These are phyloP conservation scores for Ambrosia trifida DNA, from an alignment of 129 eudicot species.

Conservation along the genomic window DNA sequence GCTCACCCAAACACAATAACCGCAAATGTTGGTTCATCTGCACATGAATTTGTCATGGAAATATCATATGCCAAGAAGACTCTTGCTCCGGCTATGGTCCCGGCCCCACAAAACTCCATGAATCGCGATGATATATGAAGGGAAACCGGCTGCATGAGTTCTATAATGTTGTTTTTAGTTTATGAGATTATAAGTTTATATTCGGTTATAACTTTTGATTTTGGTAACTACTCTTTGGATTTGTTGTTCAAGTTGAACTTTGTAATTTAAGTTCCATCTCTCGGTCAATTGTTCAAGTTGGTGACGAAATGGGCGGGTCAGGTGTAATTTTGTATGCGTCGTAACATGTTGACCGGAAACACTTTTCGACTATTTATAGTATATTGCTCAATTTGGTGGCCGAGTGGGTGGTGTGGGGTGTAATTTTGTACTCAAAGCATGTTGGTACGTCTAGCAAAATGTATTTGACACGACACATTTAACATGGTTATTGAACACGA, in stretches of 20 bases:
- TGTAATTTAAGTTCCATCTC: not conserved
- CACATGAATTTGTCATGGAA: constrained; percentile 75
- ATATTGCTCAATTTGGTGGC: no score
- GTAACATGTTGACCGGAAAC: not conserved
- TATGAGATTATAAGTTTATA: constrained; percentile 18
- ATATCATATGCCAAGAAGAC: constrained; percentile 56
- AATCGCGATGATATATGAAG: constrained; percentile 4
- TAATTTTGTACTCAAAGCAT: no score
- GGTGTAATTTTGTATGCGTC: not conserved
- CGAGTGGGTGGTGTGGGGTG: no score
- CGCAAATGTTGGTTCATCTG: constrained; percentile 72
- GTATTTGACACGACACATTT: no score
- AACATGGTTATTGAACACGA: no score
- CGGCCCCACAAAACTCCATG: constrained; percentile 14
- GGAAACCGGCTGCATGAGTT: not conserved
- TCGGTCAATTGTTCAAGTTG: not conserved
- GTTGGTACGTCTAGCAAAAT: no score
- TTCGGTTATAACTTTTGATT: not conserved
- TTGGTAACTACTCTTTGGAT: constrained; percentile 1
- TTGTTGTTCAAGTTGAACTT: constrained; percentile 17
- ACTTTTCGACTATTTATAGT: not conserved
- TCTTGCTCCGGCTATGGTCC: not conserved
- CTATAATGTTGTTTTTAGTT: constrained; percentile 4
- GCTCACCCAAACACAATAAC: constrained; percentile 55
- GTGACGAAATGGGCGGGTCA: not conserved